phyloP scores from a whole-genome alignment of 2,329 filamentous ascomycete genomes.

The Xylaria sp. region DNA sequence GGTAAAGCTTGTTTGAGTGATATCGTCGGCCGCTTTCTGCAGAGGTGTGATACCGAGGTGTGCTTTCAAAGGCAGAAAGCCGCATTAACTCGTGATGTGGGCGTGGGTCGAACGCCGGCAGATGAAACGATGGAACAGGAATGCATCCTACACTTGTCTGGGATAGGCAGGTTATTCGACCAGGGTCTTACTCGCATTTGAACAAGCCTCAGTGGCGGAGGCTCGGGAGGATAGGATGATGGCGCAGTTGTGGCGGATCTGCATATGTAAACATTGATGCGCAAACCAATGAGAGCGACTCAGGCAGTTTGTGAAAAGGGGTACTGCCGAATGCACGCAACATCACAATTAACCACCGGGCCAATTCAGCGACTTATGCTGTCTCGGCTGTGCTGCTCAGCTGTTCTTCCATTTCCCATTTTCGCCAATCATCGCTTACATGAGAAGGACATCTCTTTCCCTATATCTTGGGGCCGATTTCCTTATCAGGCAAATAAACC shows the following conservation, averaged over 20 bases:
- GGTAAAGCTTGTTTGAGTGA: conserved; percentile 26
- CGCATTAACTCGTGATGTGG: conserved; percentile 7
- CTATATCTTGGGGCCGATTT: neutral
- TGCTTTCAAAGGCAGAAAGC: conserved; percentile 5
- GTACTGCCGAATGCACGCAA: neutral
- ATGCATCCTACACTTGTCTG: conserved; percentile 17
- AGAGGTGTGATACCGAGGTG: conserved; percentile 1
- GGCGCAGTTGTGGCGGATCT: conserved; percentile 12
- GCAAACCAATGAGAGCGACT: neutral
- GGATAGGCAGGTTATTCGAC: conserved; percentile 30
- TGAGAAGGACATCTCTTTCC: conserved; percentile 20
- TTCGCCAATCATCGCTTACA: conserved; percentile 21
- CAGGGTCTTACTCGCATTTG: conserved; percentile 1
- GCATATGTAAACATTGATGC: neutral
- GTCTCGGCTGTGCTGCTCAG: neutral
- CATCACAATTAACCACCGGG: neutral
- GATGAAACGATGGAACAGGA: conserved; percentile 24
- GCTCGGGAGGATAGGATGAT: neutral
- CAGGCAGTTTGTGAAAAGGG: neutral
- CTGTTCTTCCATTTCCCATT: conserved; percentile 12
- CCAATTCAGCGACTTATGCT: neutral
- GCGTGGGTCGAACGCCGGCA: conserved; percentile 22
- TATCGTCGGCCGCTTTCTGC: conserved; percentile 6
- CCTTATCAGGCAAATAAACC: conserved; percentile 1
- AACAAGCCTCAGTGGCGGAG: conserved; percentile 3